Conservation (phyloP, 2,329 filamentous ascomycete genomes). For the Akanthomyces uredinophilus region DNA sequence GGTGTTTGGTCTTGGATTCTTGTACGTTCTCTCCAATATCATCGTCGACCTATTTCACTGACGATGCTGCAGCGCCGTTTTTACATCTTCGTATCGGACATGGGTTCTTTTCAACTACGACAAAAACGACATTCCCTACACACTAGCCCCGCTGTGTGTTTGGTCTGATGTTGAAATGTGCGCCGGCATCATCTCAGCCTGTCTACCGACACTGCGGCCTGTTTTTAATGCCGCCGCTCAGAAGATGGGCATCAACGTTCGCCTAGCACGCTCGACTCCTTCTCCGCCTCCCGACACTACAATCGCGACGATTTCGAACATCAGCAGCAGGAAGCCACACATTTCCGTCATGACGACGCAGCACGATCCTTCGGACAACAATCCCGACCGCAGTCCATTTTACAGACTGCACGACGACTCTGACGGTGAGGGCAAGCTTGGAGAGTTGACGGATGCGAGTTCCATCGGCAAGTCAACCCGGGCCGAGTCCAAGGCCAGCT, state of each 20-base stretch:
- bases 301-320: slow-evolving; percentile 8
- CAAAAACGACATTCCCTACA: slow-evolving; percentile 38
- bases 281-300: neutral
- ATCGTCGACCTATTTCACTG: neutral
- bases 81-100: slow-evolving; percentile 44
- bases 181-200: slow-evolving; percentile 48
- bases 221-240: slow-evolving; percentile 28
- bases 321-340: slow-evolving; percentile 9
- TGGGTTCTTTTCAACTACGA: slow-evolving; percentile 41
- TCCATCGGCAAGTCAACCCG: neutral
- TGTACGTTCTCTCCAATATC: slow-evolving; percentile 27
- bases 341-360: slow-evolving; percentile 3
- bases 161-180: slow-evolving; percentile 47
- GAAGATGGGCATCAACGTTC: slow-evolving; percentile 10
- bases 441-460: neutral
- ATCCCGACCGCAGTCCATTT: slow-evolving; percentile 1
- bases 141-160: slow-evolving; percentile 39
- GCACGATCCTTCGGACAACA: neutral
- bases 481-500: slow-evolving; percentile 1
- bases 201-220: slow-evolving; percentile 47
- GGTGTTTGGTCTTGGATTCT: slow-evolving; percentile 41
- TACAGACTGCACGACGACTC: slow-evolving; percentile 7
- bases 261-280: neutral
- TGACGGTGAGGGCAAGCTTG: neutral
- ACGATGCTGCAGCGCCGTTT: slow-evolving; percentile 35